These are phyloP conservation scores for Exophiala phaeomuriformis DNA, from an alignment of 2,329 filamentous ascomycete species.

Conservation along the genomic window DNA sequence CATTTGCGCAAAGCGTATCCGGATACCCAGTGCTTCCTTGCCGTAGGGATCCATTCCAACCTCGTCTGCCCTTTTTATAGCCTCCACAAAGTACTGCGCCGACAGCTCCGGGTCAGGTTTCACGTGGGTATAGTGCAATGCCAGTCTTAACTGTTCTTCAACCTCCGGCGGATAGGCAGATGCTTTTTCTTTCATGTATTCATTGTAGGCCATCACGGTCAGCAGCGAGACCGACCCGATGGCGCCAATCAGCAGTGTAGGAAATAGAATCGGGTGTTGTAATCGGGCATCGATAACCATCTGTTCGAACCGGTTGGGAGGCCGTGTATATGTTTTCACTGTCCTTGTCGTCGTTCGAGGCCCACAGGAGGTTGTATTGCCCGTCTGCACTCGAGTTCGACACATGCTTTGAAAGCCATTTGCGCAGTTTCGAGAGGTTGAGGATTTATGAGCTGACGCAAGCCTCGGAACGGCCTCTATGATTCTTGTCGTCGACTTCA, in stretches of 20 bases:
- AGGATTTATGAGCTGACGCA: not conserved
- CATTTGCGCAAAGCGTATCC: slow-evolving; percentile 71
- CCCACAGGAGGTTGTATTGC: not conserved
- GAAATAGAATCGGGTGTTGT: slow-evolving; percentile 37
- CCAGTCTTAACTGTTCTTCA: slow-evolving; percentile 62
- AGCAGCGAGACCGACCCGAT: slow-evolving; percentile 33
- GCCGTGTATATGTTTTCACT: slow-evolving; percentile 14
- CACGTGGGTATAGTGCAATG: slow-evolving; percentile 78
- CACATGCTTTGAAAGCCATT: slow-evolving; percentile 2
- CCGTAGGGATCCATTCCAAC: slow-evolving; percentile 78
- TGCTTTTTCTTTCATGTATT: slow-evolving; percentile 37
- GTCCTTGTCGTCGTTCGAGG: slow-evolving; percentile 9
- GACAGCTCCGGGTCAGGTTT: slow-evolving; percentile 67
- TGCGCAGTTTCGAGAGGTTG: slow-evolving; percentile 15
- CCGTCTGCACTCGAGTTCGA: not conserved
- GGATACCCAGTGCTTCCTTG: slow-evolving; percentile 83
- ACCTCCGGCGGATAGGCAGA: slow-evolving; percentile 41
- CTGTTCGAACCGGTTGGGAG: slow-evolving; percentile 16
- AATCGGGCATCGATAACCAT: slow-evolving; percentile 22
- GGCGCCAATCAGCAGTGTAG: slow-evolving; percentile 36
- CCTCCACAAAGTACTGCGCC: slow-evolving; percentile 74
- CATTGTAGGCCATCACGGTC: slow-evolving; percentile 38
- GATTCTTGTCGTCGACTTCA: not conserved
- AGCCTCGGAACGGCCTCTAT: not conserved
- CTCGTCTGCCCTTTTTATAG: slow-evolving; percentile 65